phyloP scores from a whole-genome alignment of 345 rosid species.

The rapeseed (Brassica napus) region Da-Ae NC_063446.1:40182501-40183000 shows the following conservation, averaged over 20 bases:
- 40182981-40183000: background rate
- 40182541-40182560: background rate
- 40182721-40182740: background rate
- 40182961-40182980: conserved; percentile 67
- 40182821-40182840: no score
- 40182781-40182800: no score
- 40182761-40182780: background rate
- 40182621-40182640: background rate
- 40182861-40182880: no score
- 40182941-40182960: conserved; percentile 92
- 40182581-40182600: background rate
- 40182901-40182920: conserved; percentile 16
- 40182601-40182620: background rate
- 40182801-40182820: background rate
- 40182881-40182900: no score
- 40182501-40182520: no score
- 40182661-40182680: background rate
- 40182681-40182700: background rate
- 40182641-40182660: background rate
- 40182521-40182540: no score
- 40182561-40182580: background rate
- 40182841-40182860: no score
- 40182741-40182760: background rate
- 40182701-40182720: background rate
- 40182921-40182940: conserved; percentile 88